A percentile compares a stretch with the other conserved stretches of the same genome.
Evolutionary conservation across 495 filamentous ascomycete species (phyloP).

Genomic region (Platismatia glauca): DNA sequence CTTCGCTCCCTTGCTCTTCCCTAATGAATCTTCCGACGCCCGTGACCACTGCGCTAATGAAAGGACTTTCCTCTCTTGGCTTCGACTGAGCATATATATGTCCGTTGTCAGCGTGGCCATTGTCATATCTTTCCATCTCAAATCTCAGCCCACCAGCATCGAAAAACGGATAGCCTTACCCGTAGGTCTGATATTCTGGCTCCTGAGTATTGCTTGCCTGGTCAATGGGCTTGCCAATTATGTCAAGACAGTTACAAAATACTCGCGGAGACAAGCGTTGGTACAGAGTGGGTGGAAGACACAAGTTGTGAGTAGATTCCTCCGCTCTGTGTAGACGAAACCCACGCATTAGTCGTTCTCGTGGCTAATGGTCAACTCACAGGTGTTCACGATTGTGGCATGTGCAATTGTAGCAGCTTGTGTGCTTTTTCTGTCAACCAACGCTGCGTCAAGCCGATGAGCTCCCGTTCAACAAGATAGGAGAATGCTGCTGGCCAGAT

Average conservation of each 20-base stretch:
- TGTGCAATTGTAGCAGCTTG: constrained; percentile 73
- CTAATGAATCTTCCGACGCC: constrained; percentile 80
- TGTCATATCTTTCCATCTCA: constrained; percentile 85
- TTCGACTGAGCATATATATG: constrained; percentile 85
- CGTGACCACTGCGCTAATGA: constrained; percentile 55
- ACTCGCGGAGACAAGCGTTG: constrained; percentile 64
- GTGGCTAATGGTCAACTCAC: constrained; percentile 6
- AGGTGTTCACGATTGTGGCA: constrained; percentile 70
- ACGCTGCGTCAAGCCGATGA: constrained; percentile 27
- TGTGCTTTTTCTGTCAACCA: constrained; percentile 53
- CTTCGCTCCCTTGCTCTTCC: constrained; percentile 74
- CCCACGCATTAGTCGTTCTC: not conserved
- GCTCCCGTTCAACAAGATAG: not conserved
- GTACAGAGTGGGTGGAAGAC: constrained; percentile 95
- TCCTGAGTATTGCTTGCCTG: constrained; percentile 65
- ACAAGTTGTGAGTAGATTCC: constrained; percentile 52
- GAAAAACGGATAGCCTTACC: constrained; percentile 74
- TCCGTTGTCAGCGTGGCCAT: constrained; percentile 83
- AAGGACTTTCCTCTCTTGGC: constrained; percentile 83
- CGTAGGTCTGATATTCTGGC: constrained; percentile 82
- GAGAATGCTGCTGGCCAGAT: not conserved
- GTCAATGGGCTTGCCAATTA: constrained; percentile 77
- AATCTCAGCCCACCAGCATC: constrained; percentile 53
- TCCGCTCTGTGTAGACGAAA: not conserved
- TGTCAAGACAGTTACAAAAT: constrained; percentile 76